Base-by-base conservation (phyloP, 257 asterid genomes). In the Ajuga chamaepitys region DNA sequence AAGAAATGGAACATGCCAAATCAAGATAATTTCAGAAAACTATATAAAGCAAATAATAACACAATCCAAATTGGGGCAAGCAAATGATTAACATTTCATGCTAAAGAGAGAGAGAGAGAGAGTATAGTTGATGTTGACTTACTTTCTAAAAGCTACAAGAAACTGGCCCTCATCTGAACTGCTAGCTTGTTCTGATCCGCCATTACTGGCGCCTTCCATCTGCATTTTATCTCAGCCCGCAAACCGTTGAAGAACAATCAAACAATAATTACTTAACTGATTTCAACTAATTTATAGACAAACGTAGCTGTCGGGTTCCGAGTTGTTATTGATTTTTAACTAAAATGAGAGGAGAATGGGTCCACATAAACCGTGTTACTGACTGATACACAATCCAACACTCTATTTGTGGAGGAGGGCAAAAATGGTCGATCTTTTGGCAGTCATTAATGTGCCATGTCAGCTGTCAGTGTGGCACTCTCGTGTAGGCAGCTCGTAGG, bases 121-220 rank as follows among this genome's bases (percentile, higher is more conserved):
- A 59, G 18, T 17, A 22, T 12, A 2, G 2, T 58, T 57, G 20
- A 34, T 17, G 42, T 64, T 38, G 47, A 65, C 81, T 72, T 50
- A 72, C 84, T 61, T 66, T 72, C 72, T 56, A 0, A 69, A 26
- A 55, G 63, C 62, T 10, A 76, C 32, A 22, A 35, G 40, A 13
- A 45, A 0, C 20, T 70, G 78, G 13, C 71, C 76, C 37, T 67
- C 76, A 11, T 71, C 75, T 44, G 80, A 74, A 45, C 13, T 58
- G 70, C 58, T 63, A 22, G 68, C 46, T 18, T 32, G 64, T 7
- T 70, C 80, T 7, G 75, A 42, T 57, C 28, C 82, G 58, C 71
- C 64, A 51, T 56, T 58, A 30, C 4, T 34, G 14, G 16, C 21
- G 50, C 48, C 52, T 58, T 61, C 70, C 67, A 18, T 34, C 58